Evolutionary conservation across 2,329 filamentous ascomycete genomes (phyloP), one percentile per base, ranked within the genome.

Genomic region (Colletotrichum gloeosporioides): DNA sequence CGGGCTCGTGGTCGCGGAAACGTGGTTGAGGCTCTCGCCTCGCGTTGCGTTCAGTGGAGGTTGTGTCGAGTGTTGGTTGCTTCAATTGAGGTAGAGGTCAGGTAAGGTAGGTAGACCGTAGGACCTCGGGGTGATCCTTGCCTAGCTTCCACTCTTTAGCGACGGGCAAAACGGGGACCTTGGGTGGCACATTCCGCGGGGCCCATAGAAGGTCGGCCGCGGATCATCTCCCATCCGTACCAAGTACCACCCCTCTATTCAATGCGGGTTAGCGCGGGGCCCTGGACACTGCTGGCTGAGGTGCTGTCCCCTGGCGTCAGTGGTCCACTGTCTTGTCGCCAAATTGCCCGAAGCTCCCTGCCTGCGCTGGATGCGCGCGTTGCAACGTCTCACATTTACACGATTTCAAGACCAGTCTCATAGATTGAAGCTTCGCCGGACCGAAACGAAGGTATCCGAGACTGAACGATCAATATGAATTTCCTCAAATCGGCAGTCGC

Each of bases 401-500:
- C 70, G 34, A 69, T 31, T 65, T 49, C 57, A 57, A 55, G 57
- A 64, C 69, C 63, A 29, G n/a, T 63, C 27, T 63, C 66, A 39
- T 73, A 63, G 39, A 55, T 32, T 22, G 64, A 63, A 34, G 44
- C 44, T 69, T 39, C 34, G 36, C 22, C 31, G 16, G 55, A 31
- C 32, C 8, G 18, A 44, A 32, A 15, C 6, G 16, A 39, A 72
- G 44, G 27, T 15, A 18, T 29, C 15, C 16, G n/a, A 25, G 31
- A 61, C 55, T 59, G 53, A 57, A 16, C 15, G 16, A 34, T 16
- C 39, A 36, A 80, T 80, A 99, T 99, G 97, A 96, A 99, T 85
- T 99, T 99, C 83, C 91, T 99, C 83, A 99, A 99, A 87, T 99
- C 96, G 77, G 97, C 97, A 69, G 96, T 99, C 83, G 96, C 96